These are phyloP conservation scores for Suillus discolor DNA, from an alignment of 768 basidiomycete species.

Conservation along the genomic window DNA sequence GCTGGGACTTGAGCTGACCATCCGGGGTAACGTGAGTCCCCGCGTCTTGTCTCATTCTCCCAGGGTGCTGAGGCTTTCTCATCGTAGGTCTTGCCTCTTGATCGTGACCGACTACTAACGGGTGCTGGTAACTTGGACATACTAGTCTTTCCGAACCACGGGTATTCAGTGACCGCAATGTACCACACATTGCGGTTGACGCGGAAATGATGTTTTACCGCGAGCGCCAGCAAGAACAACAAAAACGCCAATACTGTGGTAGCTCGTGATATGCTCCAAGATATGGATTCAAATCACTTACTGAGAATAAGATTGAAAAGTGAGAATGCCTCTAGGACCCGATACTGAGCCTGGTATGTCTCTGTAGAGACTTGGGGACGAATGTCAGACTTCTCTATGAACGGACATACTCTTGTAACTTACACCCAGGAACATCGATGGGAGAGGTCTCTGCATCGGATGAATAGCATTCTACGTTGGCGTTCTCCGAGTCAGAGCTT, in stretches of 20 bases:
- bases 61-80: conserved; percentile 27
- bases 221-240: conserved; percentile 45
- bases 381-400: conserved; percentile 1
- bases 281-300: conserved; percentile 35
- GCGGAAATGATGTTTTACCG: conserved; percentile 43
- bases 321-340: conserved; percentile 79
- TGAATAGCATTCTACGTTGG: conserved; percentile 82
- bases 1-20: conserved; percentile 23
- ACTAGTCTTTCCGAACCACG: conserved; percentile 67
- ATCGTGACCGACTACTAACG: conserved; percentile 36
- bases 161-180: conserved; percentile 67
- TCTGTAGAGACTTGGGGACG: conserved; percentile 69
- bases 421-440: conserved; percentile 67
- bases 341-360: conserved; percentile 88
- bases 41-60: conserved; percentile 20
- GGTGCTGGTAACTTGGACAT: conserved; percentile 45
- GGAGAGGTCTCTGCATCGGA: conserved; percentile 52
- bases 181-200: conserved; percentile 63
- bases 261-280: conserved; percentile 13
- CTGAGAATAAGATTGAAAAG: conserved; percentile 75
- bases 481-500: conserved; percentile 75
- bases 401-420: conserved; percentile 32
- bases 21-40: conserved; percentile 23
- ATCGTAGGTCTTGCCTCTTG: conserved; percentile 34
- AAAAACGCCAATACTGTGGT: conserved; percentile 52